phyloP scores from a whole-genome alignment of 345 rosid species.

The Excoecaria agallocha region DNA sequence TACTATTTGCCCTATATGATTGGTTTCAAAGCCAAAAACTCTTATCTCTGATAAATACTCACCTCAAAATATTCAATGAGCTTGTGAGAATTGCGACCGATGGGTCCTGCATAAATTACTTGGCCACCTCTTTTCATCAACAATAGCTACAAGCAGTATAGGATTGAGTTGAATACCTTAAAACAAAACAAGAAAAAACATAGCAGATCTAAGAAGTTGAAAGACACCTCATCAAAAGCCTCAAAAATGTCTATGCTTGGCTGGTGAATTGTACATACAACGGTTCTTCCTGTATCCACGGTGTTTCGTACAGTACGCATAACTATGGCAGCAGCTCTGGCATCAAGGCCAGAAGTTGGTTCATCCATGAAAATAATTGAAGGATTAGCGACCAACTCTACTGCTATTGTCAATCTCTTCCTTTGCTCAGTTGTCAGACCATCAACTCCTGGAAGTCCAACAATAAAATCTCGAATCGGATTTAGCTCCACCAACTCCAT shows the following conservation, averaged over 20 bases:
- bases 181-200: not conserved
- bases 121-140: slow-evolving; percentile 95
- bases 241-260: slow-evolving; percentile 93
- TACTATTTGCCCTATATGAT: not conserved
- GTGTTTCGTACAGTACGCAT: slow-evolving; percentile 95
- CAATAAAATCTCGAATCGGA: slow-evolving; percentile 63
- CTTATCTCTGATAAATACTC: not conserved
- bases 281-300: slow-evolving; percentile 94
- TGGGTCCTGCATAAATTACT: slow-evolving; percentile 77
- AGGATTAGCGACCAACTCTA: slow-evolving; percentile 89
- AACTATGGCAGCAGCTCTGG: slow-evolving; percentile 94
- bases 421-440: slow-evolving; percentile 93
- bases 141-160: slow-evolving; percentile 49
- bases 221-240: slow-evolving; percentile 80
- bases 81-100: slow-evolving; percentile 73
- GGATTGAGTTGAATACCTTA: not conserved
- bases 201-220: not conserved
- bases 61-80: slow-evolving; percentile 90
- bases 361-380: slow-evolving; percentile 96
- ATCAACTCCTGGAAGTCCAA: slow-evolving; percentile 83
- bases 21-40: slow-evolving; percentile 10
- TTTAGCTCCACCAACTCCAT: slow-evolving; percentile 92
- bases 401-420: slow-evolving; percentile 92
- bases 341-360: slow-evolving; percentile 94
- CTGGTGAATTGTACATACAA: slow-evolving; percentile 95